Conservation (phyloP, 768 basidiomycete genomes). For the Pleurotus pulmonarius region DNA sequence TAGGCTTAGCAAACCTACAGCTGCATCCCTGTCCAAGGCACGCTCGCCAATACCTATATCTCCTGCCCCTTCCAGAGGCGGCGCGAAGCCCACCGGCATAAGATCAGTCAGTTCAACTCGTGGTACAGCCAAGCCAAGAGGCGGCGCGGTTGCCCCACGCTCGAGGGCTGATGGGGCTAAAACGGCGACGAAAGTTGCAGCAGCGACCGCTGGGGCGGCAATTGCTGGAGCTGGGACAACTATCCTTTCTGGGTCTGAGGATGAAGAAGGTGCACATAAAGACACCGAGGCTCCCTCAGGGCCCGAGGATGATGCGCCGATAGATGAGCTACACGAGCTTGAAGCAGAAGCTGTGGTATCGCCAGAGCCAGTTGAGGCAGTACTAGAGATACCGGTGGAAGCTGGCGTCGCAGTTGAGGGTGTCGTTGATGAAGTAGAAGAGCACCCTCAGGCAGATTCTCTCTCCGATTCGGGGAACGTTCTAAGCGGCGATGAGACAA, state of each 20-base stretch:
- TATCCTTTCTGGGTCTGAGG: conserved; percentile 2
- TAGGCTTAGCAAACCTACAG: conserved; percentile 79
- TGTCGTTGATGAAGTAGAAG: not conserved
- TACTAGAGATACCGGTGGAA: not conserved
- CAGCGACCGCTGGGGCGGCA: conserved; percentile 13
- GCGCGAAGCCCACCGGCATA: conserved; percentile 17
- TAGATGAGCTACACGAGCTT: conserved; percentile 3
- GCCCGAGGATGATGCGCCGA: conserved; percentile 7
- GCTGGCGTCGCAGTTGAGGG: not conserved
- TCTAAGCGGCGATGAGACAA: not conserved
- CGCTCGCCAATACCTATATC: conserved; percentile 34
- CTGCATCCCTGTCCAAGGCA: conserved; percentile 66
- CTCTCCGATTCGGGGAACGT: conserved; percentile 1
- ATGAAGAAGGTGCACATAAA: not conserved
- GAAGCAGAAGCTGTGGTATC: conserved; percentile 6
- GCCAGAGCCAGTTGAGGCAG: not conserved
- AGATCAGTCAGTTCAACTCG: conserved; percentile 26
- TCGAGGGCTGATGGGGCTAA: conserved; percentile 12
- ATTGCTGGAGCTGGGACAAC: conserved; percentile 19
- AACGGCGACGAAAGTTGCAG: conserved; percentile 10
- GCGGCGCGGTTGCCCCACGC: conserved; percentile 17
- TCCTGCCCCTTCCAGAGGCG: conserved; percentile 21
- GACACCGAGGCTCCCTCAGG: not conserved
- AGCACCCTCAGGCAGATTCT: not conserved
- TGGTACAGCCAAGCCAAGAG: conserved; percentile 14